Conservation (phyloP, 1,139 yeast species). For the Blastobotrys malaysiensis region DNA sequence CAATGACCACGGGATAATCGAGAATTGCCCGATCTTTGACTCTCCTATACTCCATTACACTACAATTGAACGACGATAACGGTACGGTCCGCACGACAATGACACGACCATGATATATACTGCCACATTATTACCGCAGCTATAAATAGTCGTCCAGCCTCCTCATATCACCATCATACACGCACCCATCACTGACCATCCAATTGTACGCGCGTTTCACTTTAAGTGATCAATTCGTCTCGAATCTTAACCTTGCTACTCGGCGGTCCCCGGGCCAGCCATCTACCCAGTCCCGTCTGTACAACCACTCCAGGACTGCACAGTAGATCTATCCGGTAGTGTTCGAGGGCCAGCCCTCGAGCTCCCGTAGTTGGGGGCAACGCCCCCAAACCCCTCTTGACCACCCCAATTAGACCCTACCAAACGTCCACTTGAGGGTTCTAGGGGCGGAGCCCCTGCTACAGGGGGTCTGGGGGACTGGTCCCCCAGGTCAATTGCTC, state of each 20-base stretch:
- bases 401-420: no score
- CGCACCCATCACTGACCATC: background rate
- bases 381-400: no score
- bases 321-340: no score
- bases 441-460: no score
- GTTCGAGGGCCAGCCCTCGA: background rate
- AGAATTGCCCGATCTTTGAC: conserved; percentile 2
- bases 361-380: background rate
- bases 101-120: background rate
- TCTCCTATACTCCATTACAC: conserved; percentile 7
- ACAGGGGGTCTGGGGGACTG: no score
- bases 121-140: background rate
- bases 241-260: background rate
- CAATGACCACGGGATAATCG: conserved; percentile 4
- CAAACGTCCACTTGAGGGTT: no score
- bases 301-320: no score
- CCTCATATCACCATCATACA: background rate
- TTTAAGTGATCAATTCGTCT: background rate
- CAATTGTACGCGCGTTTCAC: background rate
- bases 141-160: background rate
- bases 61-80: background rate
- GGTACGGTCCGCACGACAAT: background rate
- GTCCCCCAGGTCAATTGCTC: no score
- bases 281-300: no score
- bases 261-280: background rate